Percentiles rank a stretch among this genome's conserved stretches.
Evolutionary conservation across 1,139 yeast genomes (phyloP).

Genomic region (Maudiozyma humilis): DNA sequence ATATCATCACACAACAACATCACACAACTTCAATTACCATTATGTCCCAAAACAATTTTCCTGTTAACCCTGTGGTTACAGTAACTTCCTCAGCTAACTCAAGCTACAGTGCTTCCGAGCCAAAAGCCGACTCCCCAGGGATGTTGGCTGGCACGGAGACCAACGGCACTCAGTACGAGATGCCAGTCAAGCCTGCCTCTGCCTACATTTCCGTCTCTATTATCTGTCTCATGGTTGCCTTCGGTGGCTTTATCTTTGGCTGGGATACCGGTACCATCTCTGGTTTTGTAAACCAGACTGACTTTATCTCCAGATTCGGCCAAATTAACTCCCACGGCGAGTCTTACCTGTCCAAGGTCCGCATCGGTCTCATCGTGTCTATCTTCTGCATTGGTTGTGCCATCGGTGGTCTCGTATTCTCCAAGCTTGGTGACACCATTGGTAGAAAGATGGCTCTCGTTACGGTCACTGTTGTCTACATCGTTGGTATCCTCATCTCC

Average conservation of each 20-base stretch:
- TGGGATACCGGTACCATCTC: slow-evolving; percentile 7
- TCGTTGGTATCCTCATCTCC: slow-evolving; percentile 1
- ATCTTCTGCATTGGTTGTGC: slow-evolving; percentile 6
- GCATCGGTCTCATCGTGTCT: slow-evolving; percentile 2
- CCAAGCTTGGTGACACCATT: neutral
- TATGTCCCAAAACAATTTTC: neutral
- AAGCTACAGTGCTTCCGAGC: neutral
- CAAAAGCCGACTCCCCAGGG: neutral
- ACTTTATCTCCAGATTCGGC: slow-evolving; percentile 2
- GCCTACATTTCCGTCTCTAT: slow-evolving; percentile 2
- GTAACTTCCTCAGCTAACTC: neutral
- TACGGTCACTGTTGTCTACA: neutral
- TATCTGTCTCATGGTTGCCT: slow-evolving; percentile 2
- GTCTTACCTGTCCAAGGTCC: neutral
- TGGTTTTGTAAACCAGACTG: slow-evolving; percentile 3
- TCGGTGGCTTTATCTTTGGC: slow-evolving; percentile 5
- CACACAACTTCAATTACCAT: too few species aligned
- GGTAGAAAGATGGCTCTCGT: slow-evolving; percentile 3
- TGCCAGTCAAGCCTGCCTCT: slow-evolving; percentile 3
- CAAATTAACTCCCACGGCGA: neutral
- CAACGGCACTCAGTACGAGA: neutral
- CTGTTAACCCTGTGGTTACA: neutral
- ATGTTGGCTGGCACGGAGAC: neutral
- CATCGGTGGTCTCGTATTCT: slow-evolving; percentile 3
- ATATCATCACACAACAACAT: too few species aligned